Percentiles rank a stretch among this genome's conserved stretches.
Conservation (phyloP, 1,284 basidiomycete genomes). For the Earliella scabrosa region DNA sequence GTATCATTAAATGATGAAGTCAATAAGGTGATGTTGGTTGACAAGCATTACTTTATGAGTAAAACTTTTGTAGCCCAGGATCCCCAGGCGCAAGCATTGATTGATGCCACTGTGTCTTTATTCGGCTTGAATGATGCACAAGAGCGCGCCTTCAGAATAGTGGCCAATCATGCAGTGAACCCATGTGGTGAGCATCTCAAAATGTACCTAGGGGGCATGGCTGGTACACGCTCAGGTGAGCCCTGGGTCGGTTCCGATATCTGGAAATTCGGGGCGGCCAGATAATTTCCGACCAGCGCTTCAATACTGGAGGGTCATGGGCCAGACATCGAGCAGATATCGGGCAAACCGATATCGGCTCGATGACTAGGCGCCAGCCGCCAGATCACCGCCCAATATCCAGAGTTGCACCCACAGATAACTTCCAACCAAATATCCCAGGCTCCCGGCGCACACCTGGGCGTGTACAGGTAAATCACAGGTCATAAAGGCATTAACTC, state of each 20-base stretch:
- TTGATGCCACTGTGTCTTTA: background rate
- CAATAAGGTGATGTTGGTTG: background rate
- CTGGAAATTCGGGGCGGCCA: too few relatives aligned
- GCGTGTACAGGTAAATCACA: constrained; percentile 48
- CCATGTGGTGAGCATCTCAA: constrained; percentile 11
- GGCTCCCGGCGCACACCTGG: too few relatives aligned
- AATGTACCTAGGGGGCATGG: constrained; percentile 44
- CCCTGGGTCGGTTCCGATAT: too few relatives aligned
- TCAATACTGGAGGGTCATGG: too few relatives aligned
- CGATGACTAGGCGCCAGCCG: too few relatives aligned
- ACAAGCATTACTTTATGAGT: background rate
- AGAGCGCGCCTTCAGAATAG: constrained; percentile 36
- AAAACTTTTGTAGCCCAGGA: background rate
- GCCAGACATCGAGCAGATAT: too few relatives aligned
- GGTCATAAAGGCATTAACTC: constrained; percentile 41
- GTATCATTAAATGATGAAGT: background rate
- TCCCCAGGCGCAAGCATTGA: background rate
- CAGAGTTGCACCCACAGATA: too few relatives aligned
- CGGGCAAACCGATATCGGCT: too few relatives aligned
- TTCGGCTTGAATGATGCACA: constrained; percentile 38
- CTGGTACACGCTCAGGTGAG: too few relatives aligned
- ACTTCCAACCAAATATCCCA: too few relatives aligned
- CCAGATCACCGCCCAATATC: too few relatives aligned
- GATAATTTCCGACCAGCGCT: too few relatives aligned
- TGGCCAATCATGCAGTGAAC: constrained; percentile 34